A percentile compares a stretch with the other conserved stretches of the same genome.
Conservation (phyloP, 1,284 basidiomycete species). For the Cerioporus squamosus region DNA sequence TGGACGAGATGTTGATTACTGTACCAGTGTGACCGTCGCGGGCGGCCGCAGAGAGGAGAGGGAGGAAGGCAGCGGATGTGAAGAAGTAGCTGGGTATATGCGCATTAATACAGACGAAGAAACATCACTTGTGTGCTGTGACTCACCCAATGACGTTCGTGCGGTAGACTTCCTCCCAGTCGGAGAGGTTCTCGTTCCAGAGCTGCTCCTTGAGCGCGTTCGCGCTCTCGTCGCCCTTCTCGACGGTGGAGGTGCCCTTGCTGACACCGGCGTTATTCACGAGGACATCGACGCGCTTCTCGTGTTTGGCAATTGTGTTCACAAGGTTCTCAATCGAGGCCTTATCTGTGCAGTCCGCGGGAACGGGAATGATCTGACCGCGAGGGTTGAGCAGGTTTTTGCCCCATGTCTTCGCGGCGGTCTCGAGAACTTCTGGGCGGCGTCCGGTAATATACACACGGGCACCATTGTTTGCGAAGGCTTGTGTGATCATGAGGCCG, state of each 20-base stretch:
- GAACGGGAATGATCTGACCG: slow-evolving; percentile 39
- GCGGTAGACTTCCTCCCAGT: slow-evolving; percentile 41
- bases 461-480: slow-evolving; percentile 45
- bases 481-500: slow-evolving; percentile 44
- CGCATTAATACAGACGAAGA: slow-evolving; percentile 3
- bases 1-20: slow-evolving; percentile 44
- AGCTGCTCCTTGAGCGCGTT: slow-evolving; percentile 37
- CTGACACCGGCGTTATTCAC: slow-evolving; percentile 44
- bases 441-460: slow-evolving; percentile 42
- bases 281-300: slow-evolving; percentile 42
- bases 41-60: slow-evolving; percentile 41
- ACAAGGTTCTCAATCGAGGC: slow-evolving; percentile 37
- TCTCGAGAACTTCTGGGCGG: slow-evolving; percentile 31
- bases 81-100: slow-evolving; percentile 35
- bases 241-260: slow-evolving; percentile 30
- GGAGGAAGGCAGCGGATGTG: slow-evolving; percentile 42
- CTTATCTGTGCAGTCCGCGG: slow-evolving; percentile 40
- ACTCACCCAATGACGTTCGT: slow-evolving; percentile 41
- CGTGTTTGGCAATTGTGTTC: slow-evolving; percentile 35
- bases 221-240: slow-evolving; percentile 38
- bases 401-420: slow-evolving; percentile 32
- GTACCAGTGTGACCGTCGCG: slow-evolving; percentile 31
- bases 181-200: slow-evolving; percentile 36
- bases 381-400: slow-evolving; percentile 32
- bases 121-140: background rate